Evolutionary conservation across 208 protist genomes (phyloP).

Genomic region (Endotrypanum monterogeii): DNA sequence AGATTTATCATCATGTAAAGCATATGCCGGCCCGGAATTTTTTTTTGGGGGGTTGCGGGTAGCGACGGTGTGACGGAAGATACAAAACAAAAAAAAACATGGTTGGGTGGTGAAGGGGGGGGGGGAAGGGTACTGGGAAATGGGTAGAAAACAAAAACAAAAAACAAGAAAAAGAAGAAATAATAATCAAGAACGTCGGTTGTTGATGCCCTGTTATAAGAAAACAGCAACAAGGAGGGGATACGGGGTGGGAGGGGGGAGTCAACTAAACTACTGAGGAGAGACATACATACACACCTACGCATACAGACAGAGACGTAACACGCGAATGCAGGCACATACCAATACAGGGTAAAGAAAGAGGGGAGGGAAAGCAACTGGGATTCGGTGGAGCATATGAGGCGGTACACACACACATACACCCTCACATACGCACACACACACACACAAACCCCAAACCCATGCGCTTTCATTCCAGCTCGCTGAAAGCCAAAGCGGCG

Average conservation of each 20-base stretch:
- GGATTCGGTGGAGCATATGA: background rate
- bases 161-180: background rate
- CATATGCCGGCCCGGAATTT: background rate
- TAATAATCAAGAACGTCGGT: background rate
- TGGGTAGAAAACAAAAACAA: constrained; percentile 1
- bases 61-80: background rate
- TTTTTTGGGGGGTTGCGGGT: background rate
- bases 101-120: background rate
- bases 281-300: background rate
- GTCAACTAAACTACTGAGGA: background rate
- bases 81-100: background rate
- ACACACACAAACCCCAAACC: background rate
- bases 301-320: no score
- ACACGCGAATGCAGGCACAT: no score
- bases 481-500: background rate
- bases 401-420: background rate
- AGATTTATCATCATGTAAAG: background rate
- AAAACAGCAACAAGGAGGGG: background rate
- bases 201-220: background rate
- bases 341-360: background rate
- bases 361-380: background rate
- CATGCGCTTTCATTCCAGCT: background rate
- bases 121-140: background rate
- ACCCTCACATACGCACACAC: background rate
- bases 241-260: background rate